Percentiles rank a stretch among this genome's conserved stretches.
Evolutionary conservation across 495 filamentous ascomycete genomes (phyloP).

Genomic region (Penicillium crystallinum): DNA sequence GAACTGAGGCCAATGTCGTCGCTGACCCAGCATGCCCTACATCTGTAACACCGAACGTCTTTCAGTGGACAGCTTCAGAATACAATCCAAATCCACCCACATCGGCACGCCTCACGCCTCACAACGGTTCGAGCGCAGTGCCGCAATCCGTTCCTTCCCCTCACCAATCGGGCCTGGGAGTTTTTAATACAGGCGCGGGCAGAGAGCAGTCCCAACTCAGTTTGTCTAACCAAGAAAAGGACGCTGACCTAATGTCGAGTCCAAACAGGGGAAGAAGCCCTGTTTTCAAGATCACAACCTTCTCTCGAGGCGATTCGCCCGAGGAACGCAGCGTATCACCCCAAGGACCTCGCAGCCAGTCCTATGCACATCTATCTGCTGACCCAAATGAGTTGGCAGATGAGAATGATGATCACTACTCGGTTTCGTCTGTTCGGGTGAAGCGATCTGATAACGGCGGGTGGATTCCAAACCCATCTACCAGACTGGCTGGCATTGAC

Average conservation of each 20-base stretch:
- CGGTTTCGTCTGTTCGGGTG: conserved; percentile 14
- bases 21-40: conserved; percentile 5
- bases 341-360: conserved; percentile 31
- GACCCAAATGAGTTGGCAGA: conserved; percentile 27
- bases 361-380: conserved; percentile 39
- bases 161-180: conserved; percentile 6
- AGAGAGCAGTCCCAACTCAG: conserved; percentile 17
- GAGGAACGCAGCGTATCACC: conserved; percentile 21
- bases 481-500: conserved; percentile 36
- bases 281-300: conserved; percentile 41
- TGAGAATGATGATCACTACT: conserved; percentile 22
- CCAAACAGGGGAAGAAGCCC: conserved; percentile 40
- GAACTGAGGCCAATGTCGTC: neutral
- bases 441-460: conserved; percentile 27
- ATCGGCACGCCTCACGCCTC: neutral
- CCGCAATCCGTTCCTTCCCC: neutral
- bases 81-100: conserved; percentile 7
- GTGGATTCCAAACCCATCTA: conserved; percentile 27
- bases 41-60: conserved; percentile 4
- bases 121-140: neutral
- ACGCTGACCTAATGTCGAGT: conserved; percentile 9
- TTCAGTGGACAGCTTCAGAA: conserved; percentile 13
- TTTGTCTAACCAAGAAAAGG: conserved; percentile 16
- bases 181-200: neutral
- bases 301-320: conserved; percentile 48